Conservation (phyloP, 192 early-diverging fungal genomes). For the Geosiphon pyriformis region DNA sequence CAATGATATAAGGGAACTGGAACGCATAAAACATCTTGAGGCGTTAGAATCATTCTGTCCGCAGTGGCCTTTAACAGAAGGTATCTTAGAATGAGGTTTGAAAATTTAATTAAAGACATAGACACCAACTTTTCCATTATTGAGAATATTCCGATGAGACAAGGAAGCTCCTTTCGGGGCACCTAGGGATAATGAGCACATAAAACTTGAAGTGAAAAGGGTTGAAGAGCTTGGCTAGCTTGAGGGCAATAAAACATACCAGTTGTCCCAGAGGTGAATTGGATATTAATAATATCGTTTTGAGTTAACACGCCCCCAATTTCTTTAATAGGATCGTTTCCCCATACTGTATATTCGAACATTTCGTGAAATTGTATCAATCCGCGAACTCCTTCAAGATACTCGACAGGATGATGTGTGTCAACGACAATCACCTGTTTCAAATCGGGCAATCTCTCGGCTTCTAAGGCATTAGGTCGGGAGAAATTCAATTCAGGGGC, state of each 20-base stretch:
- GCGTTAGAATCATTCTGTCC: slow-evolving; percentile 35
- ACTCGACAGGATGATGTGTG: slow-evolving; percentile 20
- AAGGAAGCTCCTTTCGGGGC: slow-evolving; percentile 31
- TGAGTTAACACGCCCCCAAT: slow-evolving; percentile 19
- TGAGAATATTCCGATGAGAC: slow-evolving; percentile 44
- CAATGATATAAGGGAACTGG: slow-evolving; percentile 52
- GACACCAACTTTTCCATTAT: slow-evolving; percentile 31
- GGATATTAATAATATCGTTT: slow-evolving; percentile 43
- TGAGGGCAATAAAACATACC: slow-evolving; percentile 42
- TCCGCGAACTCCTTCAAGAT: slow-evolving; percentile 27
- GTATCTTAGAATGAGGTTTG: neutral
- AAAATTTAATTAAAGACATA: neutral
- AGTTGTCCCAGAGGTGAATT: slow-evolving; percentile 51
- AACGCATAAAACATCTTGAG: slow-evolving; percentile 37
- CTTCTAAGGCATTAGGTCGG: slow-evolving; percentile 22
- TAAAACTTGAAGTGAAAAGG: neutral
- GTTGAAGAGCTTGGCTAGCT: too few relatives aligned
- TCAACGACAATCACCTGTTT: slow-evolving; percentile 32
- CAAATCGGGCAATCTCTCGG: slow-evolving; percentile 27
- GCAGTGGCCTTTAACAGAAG: slow-evolving; percentile 26
- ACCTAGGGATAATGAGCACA: neutral
- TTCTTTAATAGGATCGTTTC: slow-evolving; percentile 13
- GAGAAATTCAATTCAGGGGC: slow-evolving; percentile 29
- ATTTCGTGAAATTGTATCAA: slow-evolving; percentile 28
- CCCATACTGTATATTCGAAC: neutral